A percentile compares a stretch with the other conserved stretches of the same genome.
Conservation (phyloP, 2,329 filamentous ascomycete genomes). For the Metarhizium anisopliae region DNA sequence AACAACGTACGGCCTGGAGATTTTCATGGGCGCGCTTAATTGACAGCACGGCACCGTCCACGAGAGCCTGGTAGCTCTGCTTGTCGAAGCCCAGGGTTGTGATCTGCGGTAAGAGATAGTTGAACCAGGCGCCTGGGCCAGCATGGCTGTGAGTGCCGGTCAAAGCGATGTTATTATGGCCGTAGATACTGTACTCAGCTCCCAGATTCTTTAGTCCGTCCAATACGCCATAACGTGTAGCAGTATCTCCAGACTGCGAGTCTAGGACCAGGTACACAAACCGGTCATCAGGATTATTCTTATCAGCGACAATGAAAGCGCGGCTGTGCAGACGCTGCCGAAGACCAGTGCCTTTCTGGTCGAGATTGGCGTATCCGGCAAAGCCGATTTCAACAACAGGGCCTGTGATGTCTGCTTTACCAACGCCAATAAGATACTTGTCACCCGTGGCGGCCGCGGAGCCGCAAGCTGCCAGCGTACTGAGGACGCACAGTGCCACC, state of each 20-base stretch:
- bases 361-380: constrained; percentile 84
- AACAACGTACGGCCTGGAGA: constrained; percentile 31
- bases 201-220: constrained; percentile 63
- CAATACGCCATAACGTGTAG: constrained; percentile 78
- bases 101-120: constrained; percentile 87
- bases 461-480: neutral
- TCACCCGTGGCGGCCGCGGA: constrained; percentile 12
- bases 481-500: neutral
- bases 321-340: constrained; percentile 83
- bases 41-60: constrained; percentile 74
- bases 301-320: constrained; percentile 76
- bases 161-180: constrained; percentile 73
- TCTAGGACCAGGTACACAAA: constrained; percentile 87
- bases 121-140: constrained; percentile 86
- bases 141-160: constrained; percentile 92
- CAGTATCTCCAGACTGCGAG: constrained; percentile 80
- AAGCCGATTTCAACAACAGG: constrained; percentile 86
- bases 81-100: constrained; percentile 79
- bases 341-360: constrained; percentile 73
- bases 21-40: constrained; percentile 66
- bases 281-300: constrained; percentile 55
- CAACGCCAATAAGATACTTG: constrained; percentile 44
- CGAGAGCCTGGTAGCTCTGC: constrained; percentile 82
- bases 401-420: constrained; percentile 52
- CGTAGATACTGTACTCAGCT: constrained; percentile 64